Evolutionary conservation across 1,284 basidiomycete genomes (phyloP), one percentile per base, ranked within the genome.

Genomic region (Fistulinella cinereoalba): DNA sequence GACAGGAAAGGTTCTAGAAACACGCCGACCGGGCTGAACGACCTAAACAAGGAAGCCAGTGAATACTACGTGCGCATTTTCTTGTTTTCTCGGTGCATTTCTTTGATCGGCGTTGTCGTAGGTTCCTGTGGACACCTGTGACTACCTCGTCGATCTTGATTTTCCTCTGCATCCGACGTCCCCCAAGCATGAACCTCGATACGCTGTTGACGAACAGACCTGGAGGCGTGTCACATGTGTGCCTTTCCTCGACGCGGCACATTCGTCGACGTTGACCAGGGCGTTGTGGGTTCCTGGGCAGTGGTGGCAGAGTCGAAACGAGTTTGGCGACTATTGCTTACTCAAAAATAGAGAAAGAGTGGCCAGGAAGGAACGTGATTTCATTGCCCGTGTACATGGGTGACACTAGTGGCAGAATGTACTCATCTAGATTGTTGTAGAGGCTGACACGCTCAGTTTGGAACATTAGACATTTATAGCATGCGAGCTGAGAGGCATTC

Each of bases 131-230:
- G 70, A 79, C 22, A 71, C 76, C 34, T 97, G 94, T 66, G 85
- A 90, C 64, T 96, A 95, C 68, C 72, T 97, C 46, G 76, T 97
- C 49, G 90, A 95, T 64, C 77, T 92, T 31, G 85, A 91, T 66
- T 88, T 90, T 62, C 91, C 92, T 0, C 67, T 72, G 3, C 80
- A 86, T 54, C 79, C 81, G 3, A 54, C 62, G 12, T 63, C 68
- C 18, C 81, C 83, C 13, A 42, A 57, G 3, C 70, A 80, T 44
- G 92, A 96, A 61, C 92, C 89, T n/a, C 83, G 90, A 38, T 94
- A 89, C 65, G 76, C 78, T 18, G 54, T 72, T 18, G 78, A 89
- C 57, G 64, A 69, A 25, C 66, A 71, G 21, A 78, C 69, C 6
- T 97, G 92, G 91, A 84, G 92, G 47, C 79, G 81, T 25, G 81